Conservation (phyloP, 306 rosid species). For the Canavalia ensiformis region DNA sequence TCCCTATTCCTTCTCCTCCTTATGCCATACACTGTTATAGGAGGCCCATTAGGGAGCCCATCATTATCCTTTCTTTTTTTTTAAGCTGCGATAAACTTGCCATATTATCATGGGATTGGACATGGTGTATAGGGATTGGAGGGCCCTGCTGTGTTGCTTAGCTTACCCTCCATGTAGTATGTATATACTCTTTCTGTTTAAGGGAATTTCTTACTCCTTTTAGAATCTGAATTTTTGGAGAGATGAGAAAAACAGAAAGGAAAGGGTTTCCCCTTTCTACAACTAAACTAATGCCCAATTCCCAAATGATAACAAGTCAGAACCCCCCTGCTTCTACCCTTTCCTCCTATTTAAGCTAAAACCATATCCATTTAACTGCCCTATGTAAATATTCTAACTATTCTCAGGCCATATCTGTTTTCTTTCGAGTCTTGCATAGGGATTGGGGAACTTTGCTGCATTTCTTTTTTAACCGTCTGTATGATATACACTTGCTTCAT, state of each 20-base stretch:
- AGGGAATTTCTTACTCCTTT: constrained; percentile 6
- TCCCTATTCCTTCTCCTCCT: no score
- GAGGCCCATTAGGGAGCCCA: no score
- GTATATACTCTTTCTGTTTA: not conserved
- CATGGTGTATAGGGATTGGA: constrained; percentile 1
- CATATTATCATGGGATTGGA: constrained; percentile 14
- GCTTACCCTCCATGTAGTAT: not conserved
- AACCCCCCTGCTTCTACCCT: not conserved
- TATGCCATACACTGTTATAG: no score
- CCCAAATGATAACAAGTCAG: not conserved
- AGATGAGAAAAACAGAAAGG: not conserved
- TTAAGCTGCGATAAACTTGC: constrained; percentile 11
- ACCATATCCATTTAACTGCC: not conserved
- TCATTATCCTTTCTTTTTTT: not conserved
- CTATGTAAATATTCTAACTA: not conserved
- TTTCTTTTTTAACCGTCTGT: not conserved
- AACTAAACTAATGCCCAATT: not conserved
- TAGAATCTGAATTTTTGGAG: not conserved
- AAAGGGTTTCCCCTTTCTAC: not conserved
- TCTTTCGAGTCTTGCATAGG: not conserved
- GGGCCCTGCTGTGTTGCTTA: not conserved
- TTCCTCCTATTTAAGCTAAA: not conserved
- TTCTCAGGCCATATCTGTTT: not conserved
- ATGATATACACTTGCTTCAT: not conserved
- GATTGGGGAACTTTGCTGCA: not conserved